Base-by-base conservation (phyloP, 1,284 basidiomycete species). In the Moniliella sp. region DNA sequence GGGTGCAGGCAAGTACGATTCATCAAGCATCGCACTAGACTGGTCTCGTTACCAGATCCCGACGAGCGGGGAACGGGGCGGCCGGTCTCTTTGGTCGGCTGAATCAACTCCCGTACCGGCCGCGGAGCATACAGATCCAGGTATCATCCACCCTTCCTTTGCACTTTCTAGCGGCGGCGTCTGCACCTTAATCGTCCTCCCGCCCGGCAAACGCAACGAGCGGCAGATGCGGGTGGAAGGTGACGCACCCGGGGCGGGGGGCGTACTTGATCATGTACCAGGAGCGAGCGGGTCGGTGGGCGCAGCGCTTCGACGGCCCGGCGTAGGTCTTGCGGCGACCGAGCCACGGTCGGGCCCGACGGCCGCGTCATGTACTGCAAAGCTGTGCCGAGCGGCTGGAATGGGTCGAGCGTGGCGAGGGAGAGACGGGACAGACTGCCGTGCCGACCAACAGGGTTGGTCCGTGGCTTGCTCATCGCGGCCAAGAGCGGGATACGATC, bases 401-500 rank as follows among this genome's bases (percentile, higher is more conserved):
- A 7, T 7, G 21, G 7, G 21, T 23, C 8, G 8, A 23, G 7
- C n/a, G 21, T 23, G 21, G 7, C 21, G 21, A 7, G n/a, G n/a
- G 21, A 23, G n/a, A n/a, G n/a, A 7, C n/a, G 21, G 8, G 21
- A 23, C 7, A n/a, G 8, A n/a, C n/a, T 23, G 21, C n/a, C 8
- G 21, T 23, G n/a, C 7, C 21, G n/a, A n/a, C n/a, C n/a, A n/a
- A n/a, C n/a, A n/a, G n/a, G n/a, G n/a, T n/a, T n/a, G n/a, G n/a
- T 7, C n/a, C 21, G 8, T 23, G 21, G 8, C 21, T 23, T 23
- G 21, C 8, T 23, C 21, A 23, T 23, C 31, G 19, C 28, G 11
- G 73, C 84, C 57, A 88, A 79, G 3, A 97, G 75, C 16, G 75
- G 74, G 0, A 81, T 71, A 31, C 76, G 72, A 15, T 77, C 69